phyloP scores from a whole-genome alignment of 23 red algal genomes.

The Pyropia haitanensis region DNA sequence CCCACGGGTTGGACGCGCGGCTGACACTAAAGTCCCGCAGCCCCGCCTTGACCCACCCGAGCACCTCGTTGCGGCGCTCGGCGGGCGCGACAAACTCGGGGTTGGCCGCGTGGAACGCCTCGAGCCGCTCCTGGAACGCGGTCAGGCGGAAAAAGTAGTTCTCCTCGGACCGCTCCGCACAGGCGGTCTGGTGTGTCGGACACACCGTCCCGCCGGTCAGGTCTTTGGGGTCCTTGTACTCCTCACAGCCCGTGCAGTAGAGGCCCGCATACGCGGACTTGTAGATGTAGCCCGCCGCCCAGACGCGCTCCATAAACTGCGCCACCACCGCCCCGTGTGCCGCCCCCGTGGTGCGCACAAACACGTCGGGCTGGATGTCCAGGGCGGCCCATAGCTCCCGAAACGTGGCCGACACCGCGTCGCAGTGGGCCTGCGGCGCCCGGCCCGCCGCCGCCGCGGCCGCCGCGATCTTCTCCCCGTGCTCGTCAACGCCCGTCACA shows the following conservation, averaged over 20 bases:
- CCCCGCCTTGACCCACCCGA: slow-evolving; percentile 81
- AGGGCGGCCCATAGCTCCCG: slow-evolving; percentile 44
- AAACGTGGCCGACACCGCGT: slow-evolving; percentile 46
- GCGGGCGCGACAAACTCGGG: slow-evolving; percentile 60
- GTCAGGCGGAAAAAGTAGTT: slow-evolving; percentile 98
- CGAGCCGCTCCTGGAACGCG: slow-evolving; percentile 62
- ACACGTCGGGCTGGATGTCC: slow-evolving; percentile 56
- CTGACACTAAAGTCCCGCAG: slow-evolving; percentile 93
- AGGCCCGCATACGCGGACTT: slow-evolving; percentile 78
- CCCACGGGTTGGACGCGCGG: slow-evolving; percentile 95
- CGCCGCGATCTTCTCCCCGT: slow-evolving; percentile 92
- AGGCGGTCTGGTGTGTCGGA: slow-evolving; percentile 60
- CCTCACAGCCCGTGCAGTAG: slow-evolving; percentile 97
- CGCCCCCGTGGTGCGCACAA: slow-evolving; percentile 67
- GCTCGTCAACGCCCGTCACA: slow-evolving; percentile 90
- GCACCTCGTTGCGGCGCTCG: slow-evolving; percentile 86
- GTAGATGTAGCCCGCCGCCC: slow-evolving; percentile 89
- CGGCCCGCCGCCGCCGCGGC: slow-evolving; percentile 42
- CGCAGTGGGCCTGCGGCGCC: slow-evolving; percentile 49
- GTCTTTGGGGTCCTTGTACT: slow-evolving; percentile 92
- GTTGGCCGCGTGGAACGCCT: slow-evolving; percentile 57
- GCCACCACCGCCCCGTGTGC: slow-evolving; percentile 53
- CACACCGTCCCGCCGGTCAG: slow-evolving; percentile 55
- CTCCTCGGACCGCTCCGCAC: slow-evolving; percentile 55
- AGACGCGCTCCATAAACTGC: slow-evolving; percentile 73